A percentile compares a stretch with the other conserved stretches of the same genome.
Evolutionary conservation across 1,284 basidiomycete species (phyloP).

Genomic region (Ceraceosorus guamensis): DNA sequence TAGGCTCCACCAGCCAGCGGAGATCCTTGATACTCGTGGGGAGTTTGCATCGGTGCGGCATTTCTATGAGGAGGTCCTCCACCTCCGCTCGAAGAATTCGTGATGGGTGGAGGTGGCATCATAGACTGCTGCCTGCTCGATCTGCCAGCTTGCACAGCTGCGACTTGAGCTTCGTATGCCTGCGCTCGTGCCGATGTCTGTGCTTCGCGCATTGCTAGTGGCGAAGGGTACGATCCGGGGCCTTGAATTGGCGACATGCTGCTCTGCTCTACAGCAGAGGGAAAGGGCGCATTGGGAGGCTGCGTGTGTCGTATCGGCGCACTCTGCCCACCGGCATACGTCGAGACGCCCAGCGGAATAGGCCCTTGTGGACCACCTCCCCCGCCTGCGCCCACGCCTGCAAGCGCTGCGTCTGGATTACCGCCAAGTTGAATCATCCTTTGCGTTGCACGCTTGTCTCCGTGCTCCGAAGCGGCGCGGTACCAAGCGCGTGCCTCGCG

Average conservation of each 20-base stretch:
- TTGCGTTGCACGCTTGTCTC: slow-evolving; percentile 85
- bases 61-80: not conserved
- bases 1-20: slow-evolving; percentile 19
- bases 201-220: slow-evolving; percentile 39
- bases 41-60: not conserved
- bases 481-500: slow-evolving; percentile 68
- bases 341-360: slow-evolving; percentile 1
- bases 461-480: slow-evolving; percentile 80
- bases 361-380: not conserved
- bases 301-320: slow-evolving; percentile 11
- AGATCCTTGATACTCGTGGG: slow-evolving; percentile 4
- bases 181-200: slow-evolving; percentile 38
- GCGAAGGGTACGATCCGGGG: slow-evolving; percentile 33
- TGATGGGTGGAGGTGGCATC: slow-evolving; percentile 3
- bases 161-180: slow-evolving; percentile 32
- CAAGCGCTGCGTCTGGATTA: slow-evolving; percentile 12
- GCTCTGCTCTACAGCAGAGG: slow-evolving; percentile 24
- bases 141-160: slow-evolving; percentile 25
- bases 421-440: slow-evolving; percentile 55
- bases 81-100: not conserved
- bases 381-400: slow-evolving; percentile 12
- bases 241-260: slow-evolving; percentile 17
- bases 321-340: slow-evolving; percentile 1
- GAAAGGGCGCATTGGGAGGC: slow-evolving; percentile 44
- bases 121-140: slow-evolving; percentile 9